Conservation (phyloP, 768 basidiomycete genomes). For the Russula griseocarnosa region DNA sequence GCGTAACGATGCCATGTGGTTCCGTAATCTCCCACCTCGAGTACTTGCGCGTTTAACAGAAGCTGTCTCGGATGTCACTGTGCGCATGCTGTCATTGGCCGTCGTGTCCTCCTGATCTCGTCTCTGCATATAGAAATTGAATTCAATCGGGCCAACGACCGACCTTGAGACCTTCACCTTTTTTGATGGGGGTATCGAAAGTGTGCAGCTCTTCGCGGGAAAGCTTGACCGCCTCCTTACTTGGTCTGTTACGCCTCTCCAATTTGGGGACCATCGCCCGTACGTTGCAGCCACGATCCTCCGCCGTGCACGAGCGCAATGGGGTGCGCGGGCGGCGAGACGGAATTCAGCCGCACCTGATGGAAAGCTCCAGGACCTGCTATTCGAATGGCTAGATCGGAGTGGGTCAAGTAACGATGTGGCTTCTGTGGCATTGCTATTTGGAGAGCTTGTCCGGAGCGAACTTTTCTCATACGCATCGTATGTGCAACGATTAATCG, state of each 20-base stretch:
- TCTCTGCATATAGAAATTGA: conserved; percentile 51
- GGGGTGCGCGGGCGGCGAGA: conserved; percentile 58
- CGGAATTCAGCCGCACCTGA: conserved; percentile 57
- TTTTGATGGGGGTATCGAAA: conserved; percentile 46
- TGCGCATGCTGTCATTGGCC: conserved; percentile 20
- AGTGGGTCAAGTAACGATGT: conserved; percentile 56
- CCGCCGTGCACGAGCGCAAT: conserved; percentile 55
- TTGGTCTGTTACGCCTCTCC: conserved; percentile 76
- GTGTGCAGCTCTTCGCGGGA: conserved; percentile 44
- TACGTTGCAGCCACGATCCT: conserved; percentile 72
- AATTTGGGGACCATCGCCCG: conserved; percentile 78
- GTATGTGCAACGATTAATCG: conserved; percentile 78
- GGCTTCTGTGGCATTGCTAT: conserved; percentile 59
- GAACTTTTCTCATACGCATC: conserved; percentile 68
- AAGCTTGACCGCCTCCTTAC: conserved; percentile 73
- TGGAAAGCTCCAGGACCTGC: conserved; percentile 64
- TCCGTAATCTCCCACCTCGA: conserved; percentile 60
- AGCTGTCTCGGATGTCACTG: conserved; percentile 54
- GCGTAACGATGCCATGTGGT: conserved; percentile 79
- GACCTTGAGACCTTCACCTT: conserved; percentile 55
- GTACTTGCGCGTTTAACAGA: conserved; percentile 57
- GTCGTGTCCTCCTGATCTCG: conserved; percentile 4
- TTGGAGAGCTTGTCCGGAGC: conserved; percentile 65
- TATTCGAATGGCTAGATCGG: conserved; percentile 81
- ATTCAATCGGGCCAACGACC: conserved; percentile 66